Percentiles rank a stretch among this genome's conserved stretches.
phyloP scores from a whole-genome alignment of 2,329 filamentous ascomycete species.

The Ophiocordyceps australis region DNA sequence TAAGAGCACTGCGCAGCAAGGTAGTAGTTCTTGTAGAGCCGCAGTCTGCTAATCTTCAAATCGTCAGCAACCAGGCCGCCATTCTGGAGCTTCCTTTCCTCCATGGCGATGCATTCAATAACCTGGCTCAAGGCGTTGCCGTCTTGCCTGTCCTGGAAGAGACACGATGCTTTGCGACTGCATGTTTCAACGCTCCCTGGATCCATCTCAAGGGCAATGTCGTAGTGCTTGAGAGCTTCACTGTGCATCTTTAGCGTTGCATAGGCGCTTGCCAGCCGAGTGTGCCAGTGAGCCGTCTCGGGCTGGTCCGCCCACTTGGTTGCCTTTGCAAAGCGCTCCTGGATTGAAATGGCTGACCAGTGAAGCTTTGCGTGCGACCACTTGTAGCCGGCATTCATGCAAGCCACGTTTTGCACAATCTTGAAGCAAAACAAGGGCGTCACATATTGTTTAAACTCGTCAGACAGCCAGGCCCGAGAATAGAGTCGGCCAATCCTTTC shows the following conservation, averaged over 20 bases:
- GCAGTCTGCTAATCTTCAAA: slow-evolving; percentile 14
- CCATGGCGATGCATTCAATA: slow-evolving; percentile 16
- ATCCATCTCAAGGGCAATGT: slow-evolving; percentile 17
- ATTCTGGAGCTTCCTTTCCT: slow-evolving; percentile 11
- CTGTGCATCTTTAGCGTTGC: slow-evolving; percentile 15
- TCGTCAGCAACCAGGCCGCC: slow-evolving; percentile 8
- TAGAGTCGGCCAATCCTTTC: slow-evolving; percentile 19
- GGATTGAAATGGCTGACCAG: slow-evolving; percentile 16
- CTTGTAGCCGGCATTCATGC: slow-evolving; percentile 17
- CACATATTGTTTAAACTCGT: slow-evolving; percentile 15
- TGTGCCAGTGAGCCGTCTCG: slow-evolving; percentile 17
- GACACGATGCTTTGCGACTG: slow-evolving; percentile 21
- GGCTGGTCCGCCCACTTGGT: slow-evolving; percentile 16
- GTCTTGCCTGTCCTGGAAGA: slow-evolving; percentile 16
- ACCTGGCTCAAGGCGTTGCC: slow-evolving; percentile 15
- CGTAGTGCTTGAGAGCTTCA: slow-evolving; percentile 16
- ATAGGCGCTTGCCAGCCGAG: slow-evolving; percentile 20
- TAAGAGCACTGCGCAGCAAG: slow-evolving; percentile 18
- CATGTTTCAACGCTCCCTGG: slow-evolving; percentile 17
- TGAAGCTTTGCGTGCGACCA: slow-evolving; percentile 16
- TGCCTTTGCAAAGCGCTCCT: slow-evolving; percentile 16
- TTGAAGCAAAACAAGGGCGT: slow-evolving; percentile 22
- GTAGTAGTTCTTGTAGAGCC: slow-evolving; percentile 20
- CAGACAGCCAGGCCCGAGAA: slow-evolving; percentile 18
- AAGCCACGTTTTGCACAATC: slow-evolving; percentile 21